A percentile compares a stretch with the other conserved stretches of the same genome.
Conservation (phyloP, 2,329 filamentous ascomycete genomes). For the Westerdykella ornata region DNA sequence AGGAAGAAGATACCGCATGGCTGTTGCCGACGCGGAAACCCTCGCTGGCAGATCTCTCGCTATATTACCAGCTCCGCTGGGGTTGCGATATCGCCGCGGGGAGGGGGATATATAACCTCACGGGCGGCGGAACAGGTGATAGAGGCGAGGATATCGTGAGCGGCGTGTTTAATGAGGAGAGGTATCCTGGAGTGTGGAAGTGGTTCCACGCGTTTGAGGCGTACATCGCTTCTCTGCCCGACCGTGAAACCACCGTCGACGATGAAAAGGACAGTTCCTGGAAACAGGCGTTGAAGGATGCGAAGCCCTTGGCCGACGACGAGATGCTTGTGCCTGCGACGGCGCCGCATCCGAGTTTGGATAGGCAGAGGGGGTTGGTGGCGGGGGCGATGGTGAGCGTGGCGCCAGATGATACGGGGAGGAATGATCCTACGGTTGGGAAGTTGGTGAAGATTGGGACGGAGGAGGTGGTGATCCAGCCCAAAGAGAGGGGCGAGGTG, state of each 20-base stretch:
- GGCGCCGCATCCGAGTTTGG: slow-evolving; percentile 20
- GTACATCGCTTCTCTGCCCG: slow-evolving; percentile 27
- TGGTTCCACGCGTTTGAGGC: slow-evolving; percentile 35
- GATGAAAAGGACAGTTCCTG: slow-evolving; percentile 2
- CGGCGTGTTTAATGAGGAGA: slow-evolving; percentile 32
- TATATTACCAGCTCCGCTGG: slow-evolving; percentile 39
- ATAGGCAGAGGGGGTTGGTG: slow-evolving; percentile 25
- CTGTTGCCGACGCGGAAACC: slow-evolving; percentile 32
- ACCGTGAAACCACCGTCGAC: slow-evolving; percentile 16
- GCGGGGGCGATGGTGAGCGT: slow-evolving; percentile 29
- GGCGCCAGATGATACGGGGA: slow-evolving; percentile 39
- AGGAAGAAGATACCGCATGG: slow-evolving; percentile 19
- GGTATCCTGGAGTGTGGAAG: slow-evolving; percentile 32
- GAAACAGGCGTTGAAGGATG: slow-evolving; percentile 7
- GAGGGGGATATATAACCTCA: slow-evolving; percentile 31
- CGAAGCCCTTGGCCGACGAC: slow-evolving; percentile 2
- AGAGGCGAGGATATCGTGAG: slow-evolving; percentile 11
- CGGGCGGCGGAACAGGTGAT: slow-evolving; percentile 29
- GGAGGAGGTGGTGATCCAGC: slow-evolving; percentile 38
- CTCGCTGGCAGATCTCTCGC: slow-evolving; percentile 32
- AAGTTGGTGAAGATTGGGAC: slow-evolving; percentile 33
- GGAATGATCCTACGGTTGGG: slow-evolving; percentile 35
- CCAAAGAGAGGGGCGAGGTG: slow-evolving; percentile 24
- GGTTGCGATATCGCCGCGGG: slow-evolving; percentile 36
- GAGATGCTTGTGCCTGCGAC: slow-evolving; percentile 29